phyloP scores from a whole-genome alignment of 208 protist genomes.

The Leishmania tropica region DNA sequence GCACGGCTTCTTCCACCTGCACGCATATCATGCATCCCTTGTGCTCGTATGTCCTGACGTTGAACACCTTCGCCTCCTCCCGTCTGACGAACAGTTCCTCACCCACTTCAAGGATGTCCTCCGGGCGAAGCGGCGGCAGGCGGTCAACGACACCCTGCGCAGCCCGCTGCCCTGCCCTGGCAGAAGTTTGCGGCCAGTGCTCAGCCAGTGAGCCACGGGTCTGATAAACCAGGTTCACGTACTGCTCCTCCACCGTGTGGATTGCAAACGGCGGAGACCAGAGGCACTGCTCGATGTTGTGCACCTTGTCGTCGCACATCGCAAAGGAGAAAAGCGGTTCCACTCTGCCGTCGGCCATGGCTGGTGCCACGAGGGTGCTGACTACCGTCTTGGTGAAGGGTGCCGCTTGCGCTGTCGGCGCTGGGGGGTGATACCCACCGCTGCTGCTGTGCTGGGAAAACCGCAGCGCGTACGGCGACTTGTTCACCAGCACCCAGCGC shows the following conservation, averaged over 20 bases:
- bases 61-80: constrained; percentile 51
- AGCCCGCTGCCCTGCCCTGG: not conserved
- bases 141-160: constrained; percentile 5
- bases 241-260: constrained; percentile 44
- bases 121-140: constrained; percentile 45
- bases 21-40: constrained; percentile 58
- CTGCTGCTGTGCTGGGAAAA: constrained; percentile 19
- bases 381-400: constrained; percentile 6
- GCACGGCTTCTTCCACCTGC: constrained; percentile 44
- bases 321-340: constrained; percentile 24
- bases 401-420: not conserved
- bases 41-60: constrained; percentile 30
- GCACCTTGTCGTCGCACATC: constrained; percentile 21
- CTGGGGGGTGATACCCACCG: not conserved
- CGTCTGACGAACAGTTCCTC: constrained; percentile 45
- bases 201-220: constrained; percentile 31
- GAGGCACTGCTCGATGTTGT: constrained; percentile 28
- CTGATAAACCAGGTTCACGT: constrained; percentile 57
- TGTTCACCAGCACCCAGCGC: constrained; percentile 76
- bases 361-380: not conserved
- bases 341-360: not conserved
- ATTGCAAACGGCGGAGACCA: constrained; percentile 58
- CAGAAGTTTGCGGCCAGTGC: constrained; percentile 45
- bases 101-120: constrained; percentile 44
- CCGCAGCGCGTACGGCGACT: constrained; percentile 37